Evolutionary conservation across 768 basidiomycete species (phyloP).

Genomic region (Hygrophoropsis aurantiaca): DNA sequence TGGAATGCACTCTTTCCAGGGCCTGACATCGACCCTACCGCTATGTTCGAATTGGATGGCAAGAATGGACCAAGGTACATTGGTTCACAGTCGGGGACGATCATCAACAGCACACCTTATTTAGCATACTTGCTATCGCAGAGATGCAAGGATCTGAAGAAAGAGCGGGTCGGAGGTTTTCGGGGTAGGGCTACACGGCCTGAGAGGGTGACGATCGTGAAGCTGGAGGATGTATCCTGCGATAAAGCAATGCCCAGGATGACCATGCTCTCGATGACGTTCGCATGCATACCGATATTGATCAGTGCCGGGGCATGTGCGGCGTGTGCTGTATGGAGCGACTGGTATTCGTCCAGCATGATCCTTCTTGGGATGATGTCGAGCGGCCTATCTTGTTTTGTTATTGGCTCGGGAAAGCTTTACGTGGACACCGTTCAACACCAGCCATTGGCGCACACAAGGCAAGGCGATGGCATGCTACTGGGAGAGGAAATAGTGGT

Average conservation of each 20-base stretch:
- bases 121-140: constrained; percentile 25
- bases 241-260: background rate
- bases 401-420: constrained; percentile 13
- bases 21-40: constrained; percentile 14
- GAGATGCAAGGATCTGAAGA: constrained; percentile 10
- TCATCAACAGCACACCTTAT: constrained; percentile 26
- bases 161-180: background rate
- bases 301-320: constrained; percentile 10
- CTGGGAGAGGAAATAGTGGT: constrained; percentile 9
- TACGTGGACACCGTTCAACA: background rate
- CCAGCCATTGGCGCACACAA: constrained; percentile 4
- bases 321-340: constrained; percentile 11
- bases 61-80: constrained; percentile 24
- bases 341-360: constrained; percentile 19
- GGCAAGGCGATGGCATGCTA: constrained; percentile 13
- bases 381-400: constrained; percentile 15
- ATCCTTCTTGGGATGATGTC: constrained; percentile 19
- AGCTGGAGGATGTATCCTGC: background rate
- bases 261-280: background rate
- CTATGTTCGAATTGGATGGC: constrained; percentile 25
- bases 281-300: constrained; percentile 9
- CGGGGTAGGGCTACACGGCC: constrained; percentile 10
- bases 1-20: constrained; percentile 27
- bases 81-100: constrained; percentile 23
- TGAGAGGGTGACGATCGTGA: constrained; percentile 16